These are phyloP conservation scores for Triticum timopheevii DNA, from an alignment of 176 grass and related monocot genomes.

Conservation along the genomic window DNA sequence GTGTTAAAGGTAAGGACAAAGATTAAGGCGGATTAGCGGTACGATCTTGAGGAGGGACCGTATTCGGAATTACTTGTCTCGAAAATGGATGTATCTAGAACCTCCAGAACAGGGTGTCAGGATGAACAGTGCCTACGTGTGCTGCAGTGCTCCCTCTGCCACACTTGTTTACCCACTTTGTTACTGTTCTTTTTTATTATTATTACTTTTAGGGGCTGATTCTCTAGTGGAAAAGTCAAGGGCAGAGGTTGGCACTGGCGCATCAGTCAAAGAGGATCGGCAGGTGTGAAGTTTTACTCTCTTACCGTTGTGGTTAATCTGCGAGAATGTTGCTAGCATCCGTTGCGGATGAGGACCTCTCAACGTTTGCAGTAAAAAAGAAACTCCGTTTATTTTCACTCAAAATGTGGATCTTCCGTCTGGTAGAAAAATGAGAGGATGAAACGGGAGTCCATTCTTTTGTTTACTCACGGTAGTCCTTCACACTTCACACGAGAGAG, in stretches of 20 bases:
- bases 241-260: neutral
- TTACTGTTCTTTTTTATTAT: neutral
- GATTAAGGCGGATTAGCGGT: constrained; percentile 33
- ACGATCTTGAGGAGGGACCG: neutral
- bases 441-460: neutral
- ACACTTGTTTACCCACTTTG: constrained; percentile 11
- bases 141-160: neutral
- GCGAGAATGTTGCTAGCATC: neutral
- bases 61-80: no score
- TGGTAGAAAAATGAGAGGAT: neutral
- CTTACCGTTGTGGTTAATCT: neutral
- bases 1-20: constrained; percentile 50
- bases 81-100: no score
- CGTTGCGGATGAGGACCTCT: neutral
- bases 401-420: no score
- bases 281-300: neutral
- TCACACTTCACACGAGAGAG: no score
- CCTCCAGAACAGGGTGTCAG: neutral
- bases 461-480: no score
- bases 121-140: constrained; percentile 16
- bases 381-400: no score
- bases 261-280: constrained; percentile 7
- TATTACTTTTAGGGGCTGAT: constrained; percentile 15
- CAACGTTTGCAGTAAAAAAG: neutral
- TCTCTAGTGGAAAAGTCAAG: neutral